Evolutionary conservation across 2,329 filamentous ascomycete genomes (phyloP), one percentile per base, ranked within the genome.

Genomic region (Sclerotinia minor): DNA sequence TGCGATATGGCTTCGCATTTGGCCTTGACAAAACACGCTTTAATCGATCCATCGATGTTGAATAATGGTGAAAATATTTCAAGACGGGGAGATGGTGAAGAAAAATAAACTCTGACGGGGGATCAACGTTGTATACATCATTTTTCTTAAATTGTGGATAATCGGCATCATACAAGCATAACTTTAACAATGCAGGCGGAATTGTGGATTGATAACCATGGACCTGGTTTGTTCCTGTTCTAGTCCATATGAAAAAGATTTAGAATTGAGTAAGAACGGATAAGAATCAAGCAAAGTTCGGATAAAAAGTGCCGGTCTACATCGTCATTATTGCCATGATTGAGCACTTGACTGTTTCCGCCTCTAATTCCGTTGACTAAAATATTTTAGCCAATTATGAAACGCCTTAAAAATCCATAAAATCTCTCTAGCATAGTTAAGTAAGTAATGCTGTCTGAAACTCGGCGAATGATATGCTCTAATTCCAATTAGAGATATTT

Each of bases 1-100:
- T 72, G 17, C 74, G 73, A 50, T 75, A 75, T 11, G 74, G 74
- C 67, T 75, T 75, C 6, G 74, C 74, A 29, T 69, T 71, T 9
- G 74, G 72, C 26, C 73, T 67, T n/a, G 74, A 75, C 21, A 75
- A 59, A 38, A 75, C 45, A n/a, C 74, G 67, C 35, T 73, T 71
- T 32, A 75, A 64, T 45, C 65, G 64, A 49, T 73, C 70, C 73
- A 73, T 73, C 52, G 52, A 41, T 29, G 24, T 45, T 13, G n/a
- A 26, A 50, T 4, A 1, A 29, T 24, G 17, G 21, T 6, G 13
- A 19, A 50, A 50, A 26, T 38, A 15, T 50, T 8, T 41, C 5
- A 61, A 4, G 45, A 61, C 13, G 45, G 21, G 26, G 35, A 24
- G 13, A 19, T 19, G 4, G 49, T 38, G 59, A 26, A 38, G 59